phyloP scores from a whole-genome alignment of 768 basidiomycete genomes.

The Tricholoma terreum region DNA sequence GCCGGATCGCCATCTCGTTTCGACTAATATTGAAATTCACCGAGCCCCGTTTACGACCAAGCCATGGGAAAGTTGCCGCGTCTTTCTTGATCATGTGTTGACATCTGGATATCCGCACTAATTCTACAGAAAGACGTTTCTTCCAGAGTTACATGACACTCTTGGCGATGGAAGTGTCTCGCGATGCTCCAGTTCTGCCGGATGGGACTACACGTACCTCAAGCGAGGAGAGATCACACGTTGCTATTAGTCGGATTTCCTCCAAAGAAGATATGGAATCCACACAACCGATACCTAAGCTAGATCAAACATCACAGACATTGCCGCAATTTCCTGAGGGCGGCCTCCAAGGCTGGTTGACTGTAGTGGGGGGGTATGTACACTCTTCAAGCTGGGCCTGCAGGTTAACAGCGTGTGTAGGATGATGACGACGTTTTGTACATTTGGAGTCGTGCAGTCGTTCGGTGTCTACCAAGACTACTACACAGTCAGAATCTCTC shows the following conservation, averaged over 20 bases:
- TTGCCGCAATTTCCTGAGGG: constrained; percentile 40
- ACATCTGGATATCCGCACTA: too few relatives aligned
- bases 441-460: constrained; percentile 47
- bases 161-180: constrained; percentile 5
- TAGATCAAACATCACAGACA: neutral
- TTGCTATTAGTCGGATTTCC: constrained; percentile 7
- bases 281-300: neutral
- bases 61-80: too few relatives aligned
- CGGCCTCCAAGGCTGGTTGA: constrained; percentile 42
- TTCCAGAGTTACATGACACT: too few relatives aligned
- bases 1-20: too few relatives aligned
- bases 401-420: constrained; percentile 18
- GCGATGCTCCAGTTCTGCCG: constrained; percentile 6
- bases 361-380: constrained; percentile 45
- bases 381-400: neutral
- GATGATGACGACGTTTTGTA: constrained; percentile 43
- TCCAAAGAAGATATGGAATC: constrained; percentile 13
- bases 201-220: constrained; percentile 3
- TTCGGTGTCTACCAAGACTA: constrained; percentile 54
- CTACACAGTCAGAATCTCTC: constrained; percentile 37
- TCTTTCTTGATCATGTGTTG: too few relatives aligned
- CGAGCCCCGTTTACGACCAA: too few relatives aligned
- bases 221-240: constrained; percentile 8
- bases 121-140: too few relatives aligned
- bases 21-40: too few relatives aligned